Evolutionary conservation across 176 grass and related monocot genomes (phyloP), one percentile per base, ranked within the genome.

Genomic region (Poa pratensis): DNA sequence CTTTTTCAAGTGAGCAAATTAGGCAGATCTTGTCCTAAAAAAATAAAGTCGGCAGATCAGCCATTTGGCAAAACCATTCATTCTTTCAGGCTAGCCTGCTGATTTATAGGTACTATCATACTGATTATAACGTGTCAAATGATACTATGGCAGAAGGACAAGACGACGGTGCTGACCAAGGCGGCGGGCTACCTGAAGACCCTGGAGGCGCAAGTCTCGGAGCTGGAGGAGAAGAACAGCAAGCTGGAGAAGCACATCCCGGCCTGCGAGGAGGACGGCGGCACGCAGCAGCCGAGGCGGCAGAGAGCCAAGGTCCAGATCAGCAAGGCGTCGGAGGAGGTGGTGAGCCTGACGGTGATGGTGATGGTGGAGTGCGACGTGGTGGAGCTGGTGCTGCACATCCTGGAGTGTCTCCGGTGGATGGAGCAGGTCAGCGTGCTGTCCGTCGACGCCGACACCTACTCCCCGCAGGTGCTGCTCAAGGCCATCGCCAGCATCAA

Each of bases 201-300:
- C 30, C 69, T 99, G 57, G 85, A 90, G 89, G 32, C 76, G 30
- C 88, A 99, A 71, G 90, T 96, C 10, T 85, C 77, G 15, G 93
- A 92, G 81, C 90, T 99, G 54, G 69, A 99, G 85, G 84, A 94
- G 86, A 99, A 96, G 85, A 99, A 94, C 82, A 28, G 9, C 19
- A 96, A 92, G 84, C 76, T 99, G 62, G 96, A 96, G 85, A 49
- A 24, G 37, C 81, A 88, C 82, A 73, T 99, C 34, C 82, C 69
- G 4, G 51, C 53, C 7, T 53, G 53, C 23, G 67, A 42, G 17
- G 62, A 78, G 26, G 85, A 50, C 40, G 19, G 14, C 45, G 59
- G 1, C 10, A 32, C 73, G 43, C 81, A 82, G 0, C 46, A 52
- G 24, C 46, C 49, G 26, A 18, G 24, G 46, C 83, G 72, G 15